Conservation (phyloP, 2,329 filamentous ascomycete species). For the Beauveria pseudobassiana region DNA sequence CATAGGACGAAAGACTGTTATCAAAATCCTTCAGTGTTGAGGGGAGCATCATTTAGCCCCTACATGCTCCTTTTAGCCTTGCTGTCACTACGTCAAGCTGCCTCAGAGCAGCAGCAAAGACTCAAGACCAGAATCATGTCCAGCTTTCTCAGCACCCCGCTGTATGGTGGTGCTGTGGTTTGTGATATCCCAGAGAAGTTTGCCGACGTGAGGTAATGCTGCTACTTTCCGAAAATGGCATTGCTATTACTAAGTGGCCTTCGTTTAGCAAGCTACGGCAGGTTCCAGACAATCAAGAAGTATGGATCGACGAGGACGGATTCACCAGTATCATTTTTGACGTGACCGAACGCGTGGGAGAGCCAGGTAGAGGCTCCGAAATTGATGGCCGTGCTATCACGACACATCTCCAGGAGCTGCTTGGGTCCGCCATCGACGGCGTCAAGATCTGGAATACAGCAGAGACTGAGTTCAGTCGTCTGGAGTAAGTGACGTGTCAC, state of each 20-base stretch:
- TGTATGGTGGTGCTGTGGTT: slow-evolving; percentile 67
- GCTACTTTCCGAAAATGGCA: neutral
- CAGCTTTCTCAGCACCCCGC: slow-evolving; percentile 48
- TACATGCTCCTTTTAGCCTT: neutral
- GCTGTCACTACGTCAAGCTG: neutral
- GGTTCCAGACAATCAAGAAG: slow-evolving; percentile 83
- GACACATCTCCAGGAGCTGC: slow-evolving; percentile 61
- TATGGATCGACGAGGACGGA: slow-evolving; percentile 76
- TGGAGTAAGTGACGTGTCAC: slow-evolving; percentile 36
- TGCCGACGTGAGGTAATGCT: slow-evolving; percentile 61
- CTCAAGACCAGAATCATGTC: slow-evolving; percentile 33
- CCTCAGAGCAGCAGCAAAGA: neutral
- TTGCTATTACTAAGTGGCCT: neutral
- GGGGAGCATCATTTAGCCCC: neutral
- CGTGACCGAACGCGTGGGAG: slow-evolving; percentile 72
- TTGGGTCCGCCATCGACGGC: slow-evolving; percentile 54
- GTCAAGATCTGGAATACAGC: slow-evolving; percentile 62
- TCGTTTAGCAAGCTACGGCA: slow-evolving; percentile 57
- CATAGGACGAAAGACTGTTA: neutral
- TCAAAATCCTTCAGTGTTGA: neutral
- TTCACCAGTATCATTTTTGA: slow-evolving; percentile 87
- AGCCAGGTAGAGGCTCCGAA: slow-evolving; percentile 44
- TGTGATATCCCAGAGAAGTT: slow-evolving; percentile 61
- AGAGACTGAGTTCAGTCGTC: slow-evolving; percentile 48
- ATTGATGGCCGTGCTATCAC: slow-evolving; percentile 64